Evolutionary conservation across 2,329 filamentous ascomycete species (phyloP), one percentile per base, ranked within the genome.

Genomic region (Orbilia quercus): DNA sequence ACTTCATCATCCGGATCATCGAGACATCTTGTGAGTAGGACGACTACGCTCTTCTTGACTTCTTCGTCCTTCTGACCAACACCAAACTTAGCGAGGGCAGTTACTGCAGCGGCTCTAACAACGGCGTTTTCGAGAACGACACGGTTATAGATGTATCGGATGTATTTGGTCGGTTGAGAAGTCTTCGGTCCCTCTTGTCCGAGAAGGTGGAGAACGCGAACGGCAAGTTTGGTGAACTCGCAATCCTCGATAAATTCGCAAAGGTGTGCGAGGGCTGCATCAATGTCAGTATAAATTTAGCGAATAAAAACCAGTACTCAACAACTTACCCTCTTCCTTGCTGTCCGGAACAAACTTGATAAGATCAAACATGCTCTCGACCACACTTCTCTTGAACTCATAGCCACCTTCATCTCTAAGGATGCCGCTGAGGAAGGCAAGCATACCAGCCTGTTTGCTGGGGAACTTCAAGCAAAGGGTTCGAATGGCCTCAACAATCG

Each of bases 171-270:
- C 0, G 95, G 95, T 78, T 97, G 91, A 14, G 91, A 89, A 1
- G 94, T 97, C 83, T 95, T 96, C 75, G 95, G 95, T 0, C 95
- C 95, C 83, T 99, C 95, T 25, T 94, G 86, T 78, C 95, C 95
- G 45, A 99, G 89, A 18, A 99, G 87, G 81, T 99, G 94, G 63
- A 99, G 84, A 77, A 99, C 96, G 72, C 95, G 90, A 51, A 99
- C 94, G 28, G 95, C 94, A 75, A 99, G 85, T 83, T 99, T 99
- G 25, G 95, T 97, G 81, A 98, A 99, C 80, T 99, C 95, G 83
- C 95, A 99, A 81, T 99, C 95, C 82, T 99, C 95, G 76, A 99
- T 99, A 80, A 99, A 99, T 80, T 99, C 95, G 83, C 95, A 98
- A 20, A 99, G 87, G 79, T 98, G 95, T 12, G 94, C 91, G 53